A percentile compares a stretch with the other conserved stretches of the same genome.
These are phyloP conservation scores for Capsella rubella DNA, from an alignment of 441 rosid genomes.

Conservation along the genomic window DNA sequence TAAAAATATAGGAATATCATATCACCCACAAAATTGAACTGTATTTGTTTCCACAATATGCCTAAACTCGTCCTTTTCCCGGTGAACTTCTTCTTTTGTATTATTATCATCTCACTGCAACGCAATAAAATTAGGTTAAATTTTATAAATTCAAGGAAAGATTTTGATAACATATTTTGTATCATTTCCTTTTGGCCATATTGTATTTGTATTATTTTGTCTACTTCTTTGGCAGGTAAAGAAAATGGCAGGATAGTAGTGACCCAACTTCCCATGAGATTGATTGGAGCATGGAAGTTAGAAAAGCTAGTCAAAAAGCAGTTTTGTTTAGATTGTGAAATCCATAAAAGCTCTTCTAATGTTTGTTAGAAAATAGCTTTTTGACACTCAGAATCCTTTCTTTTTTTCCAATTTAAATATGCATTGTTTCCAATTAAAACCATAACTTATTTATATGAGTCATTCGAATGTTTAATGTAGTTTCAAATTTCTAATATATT, in stretches of 20 bases:
- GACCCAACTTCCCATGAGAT: slow-evolving; percentile 38
- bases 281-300: slow-evolving; percentile 43
- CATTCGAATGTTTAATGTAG: background rate
- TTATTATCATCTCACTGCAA: slow-evolving; percentile 5
- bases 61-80: slow-evolving; percentile 20
- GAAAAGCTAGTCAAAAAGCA: slow-evolving; percentile 40
- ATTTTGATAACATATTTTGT: slow-evolving; percentile 20
- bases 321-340: slow-evolving; percentile 21
- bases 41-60: slow-evolving; percentile 1
- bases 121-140: slow-evolving; percentile 2
- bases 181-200: slow-evolving; percentile 30
- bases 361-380: background rate
- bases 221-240: slow-evolving; percentile 27
- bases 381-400: too few relatives aligned
- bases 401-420: too few relatives aligned
- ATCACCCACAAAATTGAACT: background rate
- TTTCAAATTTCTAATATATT: background rate
- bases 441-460: too few relatives aligned
- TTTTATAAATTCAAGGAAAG: slow-evolving; percentile 10
- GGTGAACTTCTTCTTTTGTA: slow-evolving; percentile 35
- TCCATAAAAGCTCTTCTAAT: slow-evolving; percentile 26
- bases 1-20: too few relatives aligned
- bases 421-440: too few relatives aligned
- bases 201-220: slow-evolving; percentile 32
- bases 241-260: slow-evolving; percentile 34